Base-by-base conservation (phyloP, 2,329 filamentous ascomycete species). In the Nigrospora oryzae region DNA sequence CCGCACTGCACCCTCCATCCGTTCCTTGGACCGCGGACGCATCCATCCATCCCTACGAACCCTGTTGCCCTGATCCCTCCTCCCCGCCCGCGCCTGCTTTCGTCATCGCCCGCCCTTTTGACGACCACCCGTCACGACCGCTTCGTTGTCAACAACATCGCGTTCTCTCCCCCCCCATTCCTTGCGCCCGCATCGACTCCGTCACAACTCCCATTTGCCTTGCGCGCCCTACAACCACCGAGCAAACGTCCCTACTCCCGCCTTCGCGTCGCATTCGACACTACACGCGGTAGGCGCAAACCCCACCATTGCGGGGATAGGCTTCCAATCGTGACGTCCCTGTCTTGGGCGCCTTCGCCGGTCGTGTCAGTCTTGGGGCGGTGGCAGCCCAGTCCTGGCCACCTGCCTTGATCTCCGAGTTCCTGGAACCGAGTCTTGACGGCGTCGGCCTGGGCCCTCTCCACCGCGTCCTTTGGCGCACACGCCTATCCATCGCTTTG, bases 251-350 rank as follows among this genome's bases (percentile, higher is more conserved):
- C 39, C 50, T n/a, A n/a, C 48, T 49, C 45, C 42, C 45, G 51
- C 46, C 40, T 31, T 28, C 47, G 45, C 40, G 17, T 35, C 48
- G 53, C 54, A 53, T 59, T 56, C 51, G 51, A 47, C 47, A 49
- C 45, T 46, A 40, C 51, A 48, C 56, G 52, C 45, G 52, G 54
- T 57, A 60, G 58, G 59, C 59, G 59, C 59, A 62, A 61, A 62
- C 58, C 58, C 59, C 57, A 59, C 59, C 50, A 55, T 54, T 54
- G 57, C 58, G 58, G 58, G 59, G 57, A 57, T 47, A 42, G 32
- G 32, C 36, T 36, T 34, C 23, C 40, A 23, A 16, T 36, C 40
- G 36, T 13, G 17, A 33, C 40, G 34, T 42, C 19, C 8, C 39
- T 41, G 32, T 33, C 31, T 19, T 14, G 34, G 39, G 39, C 39